These are phyloP conservation scores for Lachnellula hyalina DNA, from an alignment of 2,329 filamentous ascomycete genomes.

Conservation along the genomic window DNA sequence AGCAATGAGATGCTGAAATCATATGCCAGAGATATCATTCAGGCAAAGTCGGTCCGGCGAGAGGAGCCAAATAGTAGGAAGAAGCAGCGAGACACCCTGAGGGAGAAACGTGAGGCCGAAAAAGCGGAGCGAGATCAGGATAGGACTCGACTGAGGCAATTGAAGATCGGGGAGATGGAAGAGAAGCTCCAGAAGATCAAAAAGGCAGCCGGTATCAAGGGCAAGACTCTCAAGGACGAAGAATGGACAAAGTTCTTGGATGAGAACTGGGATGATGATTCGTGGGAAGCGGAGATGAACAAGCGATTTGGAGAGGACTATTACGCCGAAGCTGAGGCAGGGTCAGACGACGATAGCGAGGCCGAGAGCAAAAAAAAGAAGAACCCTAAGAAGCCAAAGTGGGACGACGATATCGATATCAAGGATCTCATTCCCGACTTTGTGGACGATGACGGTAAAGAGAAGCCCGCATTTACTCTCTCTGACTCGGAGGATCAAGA, in stretches of 20 bases:
- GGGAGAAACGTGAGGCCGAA: slow-evolving; percentile 70
- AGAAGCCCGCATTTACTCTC: slow-evolving; percentile 49
- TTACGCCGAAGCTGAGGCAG: slow-evolving; percentile 66
- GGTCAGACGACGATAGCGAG: slow-evolving; percentile 54
- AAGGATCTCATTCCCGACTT: slow-evolving; percentile 86
- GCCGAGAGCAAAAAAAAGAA: slow-evolving; percentile 54
- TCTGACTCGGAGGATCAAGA: slow-evolving; percentile 46
- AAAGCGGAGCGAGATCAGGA: slow-evolving; percentile 73
- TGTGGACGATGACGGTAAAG: slow-evolving; percentile 52
- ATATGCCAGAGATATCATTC: slow-evolving; percentile 81
- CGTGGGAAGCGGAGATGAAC: slow-evolving; percentile 88
- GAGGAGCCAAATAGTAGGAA: slow-evolving; percentile 75
- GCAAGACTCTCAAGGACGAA: slow-evolving; percentile 62
- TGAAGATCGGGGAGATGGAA: slow-evolving; percentile 89
- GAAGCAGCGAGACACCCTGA: slow-evolving; percentile 72
- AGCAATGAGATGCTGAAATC: slow-evolving; percentile 84
- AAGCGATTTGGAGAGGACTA: slow-evolving; percentile 86
- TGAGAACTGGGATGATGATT: slow-evolving; percentile 79
- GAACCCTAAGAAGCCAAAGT: slow-evolving; percentile 74
- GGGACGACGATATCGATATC: slow-evolving; percentile 98
- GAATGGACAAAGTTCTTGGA: slow-evolving; percentile 84
- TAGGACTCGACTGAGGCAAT: slow-evolving; percentile 73
- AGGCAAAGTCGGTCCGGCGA: slow-evolving; percentile 76
- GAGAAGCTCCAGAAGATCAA: slow-evolving; percentile 83
- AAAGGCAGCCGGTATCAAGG: slow-evolving; percentile 78